Percentiles rank a stretch among this genome's conserved stretches.
phyloP scores from a whole-genome alignment of 768 basidiomycete genomes.

The Chiua virens region DNA sequence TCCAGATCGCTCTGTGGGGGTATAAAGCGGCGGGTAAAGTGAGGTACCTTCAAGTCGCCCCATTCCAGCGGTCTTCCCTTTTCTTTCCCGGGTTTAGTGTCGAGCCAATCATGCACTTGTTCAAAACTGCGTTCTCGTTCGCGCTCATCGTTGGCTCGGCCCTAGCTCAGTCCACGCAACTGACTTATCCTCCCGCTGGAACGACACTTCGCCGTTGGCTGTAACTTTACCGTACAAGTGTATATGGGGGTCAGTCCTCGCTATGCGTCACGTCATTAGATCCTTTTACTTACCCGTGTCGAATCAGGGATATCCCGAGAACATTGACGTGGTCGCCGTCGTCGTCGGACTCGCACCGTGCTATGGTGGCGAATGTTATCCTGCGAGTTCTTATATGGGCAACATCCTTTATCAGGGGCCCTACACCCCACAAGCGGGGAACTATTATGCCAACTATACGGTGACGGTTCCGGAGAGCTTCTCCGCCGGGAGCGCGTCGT shows the following conservation, averaged over 20 bases:
- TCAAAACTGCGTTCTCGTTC: slow-evolving; percentile 16
- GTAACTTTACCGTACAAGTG: slow-evolving; percentile 7
- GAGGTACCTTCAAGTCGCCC: no score
- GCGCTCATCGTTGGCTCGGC: slow-evolving; percentile 10
- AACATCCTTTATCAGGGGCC: slow-evolving; percentile 36
- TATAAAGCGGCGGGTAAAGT: no score
- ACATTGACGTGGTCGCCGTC: slow-evolving; percentile 28
- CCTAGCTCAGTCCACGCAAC: slow-evolving; percentile 7
- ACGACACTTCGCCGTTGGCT: slow-evolving; percentile 1
- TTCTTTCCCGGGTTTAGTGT: no score
- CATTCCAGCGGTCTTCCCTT: no score
- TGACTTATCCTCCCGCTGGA: slow-evolving; percentile 2
- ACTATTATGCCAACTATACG: slow-evolving; percentile 33
- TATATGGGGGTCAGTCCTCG: slow-evolving; percentile 4
- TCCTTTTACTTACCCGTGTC: neutral
- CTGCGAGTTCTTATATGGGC: slow-evolving; percentile 27
- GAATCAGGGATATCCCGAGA: slow-evolving; percentile 18
- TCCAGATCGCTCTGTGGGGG: no score
- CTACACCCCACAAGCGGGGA: slow-evolving; percentile 23
- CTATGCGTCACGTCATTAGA: neutral
- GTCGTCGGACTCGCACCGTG: slow-evolving; percentile 34
- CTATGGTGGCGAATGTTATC: slow-evolving; percentile 18
- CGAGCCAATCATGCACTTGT: slow-evolving; percentile 12
- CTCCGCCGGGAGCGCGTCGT: slow-evolving; percentile 30
- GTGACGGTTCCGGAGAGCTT: slow-evolving; percentile 28